These are phyloP conservation scores for Calonectria hongkongensis DNA, from an alignment of 2,329 filamentous ascomycete species.

Conservation along the genomic window DNA sequence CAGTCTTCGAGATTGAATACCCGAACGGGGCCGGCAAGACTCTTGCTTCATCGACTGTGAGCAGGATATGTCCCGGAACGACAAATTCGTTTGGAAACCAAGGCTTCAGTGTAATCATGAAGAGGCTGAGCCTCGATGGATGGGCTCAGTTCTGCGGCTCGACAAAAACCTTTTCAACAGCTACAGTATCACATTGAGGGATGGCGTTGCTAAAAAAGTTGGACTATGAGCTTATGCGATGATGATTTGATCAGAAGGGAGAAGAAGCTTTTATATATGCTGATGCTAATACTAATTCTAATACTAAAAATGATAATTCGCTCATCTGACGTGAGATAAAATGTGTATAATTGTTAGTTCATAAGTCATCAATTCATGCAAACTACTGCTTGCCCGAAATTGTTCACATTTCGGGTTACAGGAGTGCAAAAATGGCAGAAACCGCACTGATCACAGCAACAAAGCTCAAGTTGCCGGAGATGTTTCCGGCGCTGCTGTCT, in stretches of 20 bases:
- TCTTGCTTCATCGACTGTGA: slow-evolving; percentile 54
- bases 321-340: slow-evolving; percentile 3
- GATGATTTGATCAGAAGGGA: slow-evolving; percentile 5
- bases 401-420: background rate
- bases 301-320: slow-evolving; percentile 1
- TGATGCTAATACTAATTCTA: slow-evolving; percentile 2
- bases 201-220: background rate
- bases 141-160: slow-evolving; percentile 75
- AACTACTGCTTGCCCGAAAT: background rate
- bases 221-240: background rate
- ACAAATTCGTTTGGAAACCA: slow-evolving; percentile 63
- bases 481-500: background rate
- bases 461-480: background rate
- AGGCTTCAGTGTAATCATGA: slow-evolving; percentile 78
- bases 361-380: slow-evolving; percentile 20
- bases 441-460: background rate
- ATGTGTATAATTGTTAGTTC: background rate
- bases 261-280: background rate
- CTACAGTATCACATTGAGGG: background rate
- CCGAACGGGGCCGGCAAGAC: slow-evolving; percentile 68
- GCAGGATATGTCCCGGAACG: slow-evolving; percentile 63
- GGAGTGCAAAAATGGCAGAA: slow-evolving; percentile 5
- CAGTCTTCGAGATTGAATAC: slow-evolving; percentile 85
- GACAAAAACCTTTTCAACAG: slow-evolving; percentile 52
- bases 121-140: slow-evolving; percentile 78